A percentile compares a stretch with the other conserved stretches of the same genome.
phyloP scores from a whole-genome alignment of 495 filamentous ascomycete species.

The Hypoxylon lienhwacheense region DNA sequence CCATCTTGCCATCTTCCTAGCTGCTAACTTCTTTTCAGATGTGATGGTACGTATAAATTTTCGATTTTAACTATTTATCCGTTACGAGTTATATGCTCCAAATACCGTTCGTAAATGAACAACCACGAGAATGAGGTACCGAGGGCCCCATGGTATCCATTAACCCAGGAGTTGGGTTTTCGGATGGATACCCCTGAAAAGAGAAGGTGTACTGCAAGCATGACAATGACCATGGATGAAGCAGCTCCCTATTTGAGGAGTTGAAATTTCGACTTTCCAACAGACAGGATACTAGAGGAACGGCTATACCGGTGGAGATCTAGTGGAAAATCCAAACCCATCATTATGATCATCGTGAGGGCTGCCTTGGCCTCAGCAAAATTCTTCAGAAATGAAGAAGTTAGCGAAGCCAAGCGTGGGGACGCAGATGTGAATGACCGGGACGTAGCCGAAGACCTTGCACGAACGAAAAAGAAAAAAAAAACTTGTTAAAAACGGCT shows the following conservation, averaged over 20 bases:
- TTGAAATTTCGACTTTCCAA: background rate
- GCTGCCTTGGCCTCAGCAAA: too few species aligned
- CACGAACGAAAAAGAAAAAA: too few species aligned
- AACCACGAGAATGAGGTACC: background rate
- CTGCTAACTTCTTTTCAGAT: conserved; percentile 44
- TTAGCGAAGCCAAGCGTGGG: background rate
- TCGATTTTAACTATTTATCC: conserved; percentile 14
- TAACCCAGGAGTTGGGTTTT: background rate
- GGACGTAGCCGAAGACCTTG: too few species aligned
- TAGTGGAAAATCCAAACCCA: background rate
- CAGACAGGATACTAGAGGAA: background rate
- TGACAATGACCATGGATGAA: background rate
- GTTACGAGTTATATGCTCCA: conserved; percentile 9
- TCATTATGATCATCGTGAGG: background rate
- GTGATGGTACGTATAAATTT: conserved; percentile 52
- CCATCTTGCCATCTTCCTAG: conserved; percentile 5
- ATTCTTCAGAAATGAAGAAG: background rate
- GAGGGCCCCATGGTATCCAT: background rate
- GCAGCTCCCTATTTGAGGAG: background rate
- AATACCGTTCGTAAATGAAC: background rate
- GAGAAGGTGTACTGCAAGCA: background rate
- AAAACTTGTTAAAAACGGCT: too few species aligned
- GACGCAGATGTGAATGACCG: background rate
- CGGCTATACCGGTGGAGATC: background rate
- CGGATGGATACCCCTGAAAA: too few species aligned